Evolutionary conservation across 805 yeast species (phyloP), one percentile per base, ranked within the genome.

Genomic region (Lipomyces yamanashiensis): DNA sequence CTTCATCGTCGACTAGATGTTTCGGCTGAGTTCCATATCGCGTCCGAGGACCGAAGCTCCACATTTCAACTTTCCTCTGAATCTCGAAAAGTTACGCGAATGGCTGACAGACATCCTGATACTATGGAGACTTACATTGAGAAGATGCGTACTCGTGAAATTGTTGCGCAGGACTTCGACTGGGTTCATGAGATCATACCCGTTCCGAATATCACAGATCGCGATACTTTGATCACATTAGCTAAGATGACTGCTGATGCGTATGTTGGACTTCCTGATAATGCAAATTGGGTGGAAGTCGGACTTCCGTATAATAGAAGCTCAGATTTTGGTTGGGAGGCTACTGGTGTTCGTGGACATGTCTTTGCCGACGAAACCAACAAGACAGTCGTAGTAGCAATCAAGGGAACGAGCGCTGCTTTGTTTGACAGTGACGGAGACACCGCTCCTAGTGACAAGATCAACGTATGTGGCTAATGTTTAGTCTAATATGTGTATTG

Each of bases 211-310:
- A 77, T 93, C 10, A 79, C 85, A 1, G 97, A 93, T 75, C 82
- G 82, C 57, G 86, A 85, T 44, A 89, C 98, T 0, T 74, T 93
- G 5, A 78, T 92, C 2, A 78, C 89, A 1, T 76, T 93, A 51
- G 98, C 98, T 0, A 76, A 87, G 60, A 88, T 93, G 85, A 86
- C 97, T 0, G 90, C 97, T 0, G 89, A 93, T 74, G 98, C 98
- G 1, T 95, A 93, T 73, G 96, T 91, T 1, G 82, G 84, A 49
- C 77, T 84, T 40, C 98, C 98, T 1, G 78, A 78, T 21, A 83
- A 85, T 34, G 92, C 91, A 52, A 96, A 91, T 74, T 95, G 99
- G 99, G 78, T 88, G 61, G 96, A 93, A 71, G 85, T 90, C 15
- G 70, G 71, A 2, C 41, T 28, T 48, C 68, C 69, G 28, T 71